Conservation (phyloP, 2,329 filamentous ascomycete genomes). For the Thermoascus crustaceus region DNA sequence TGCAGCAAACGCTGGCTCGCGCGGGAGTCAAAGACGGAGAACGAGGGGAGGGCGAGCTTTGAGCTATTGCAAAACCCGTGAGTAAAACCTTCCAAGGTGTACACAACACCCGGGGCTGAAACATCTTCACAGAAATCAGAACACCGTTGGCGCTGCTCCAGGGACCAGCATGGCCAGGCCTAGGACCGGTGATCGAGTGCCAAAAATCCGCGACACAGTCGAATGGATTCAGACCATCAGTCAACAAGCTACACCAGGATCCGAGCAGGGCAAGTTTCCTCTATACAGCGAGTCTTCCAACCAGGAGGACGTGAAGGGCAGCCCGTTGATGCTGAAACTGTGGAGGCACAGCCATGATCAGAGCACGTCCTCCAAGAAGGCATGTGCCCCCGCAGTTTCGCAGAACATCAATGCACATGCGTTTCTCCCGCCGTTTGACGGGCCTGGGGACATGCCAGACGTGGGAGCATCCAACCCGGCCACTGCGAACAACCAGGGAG, state of each 20-base stretch:
- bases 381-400: slow-evolving; percentile 19
- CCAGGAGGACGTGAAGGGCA: slow-evolving; percentile 6
- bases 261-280: neutral
- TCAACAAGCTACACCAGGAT: neutral
- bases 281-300: neutral
- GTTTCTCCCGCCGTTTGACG: slow-evolving; percentile 22
- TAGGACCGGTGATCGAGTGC: slow-evolving; percentile 1
- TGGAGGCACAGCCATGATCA: slow-evolving; percentile 14
- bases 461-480: neutral
- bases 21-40: neutral
- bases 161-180: neutral
- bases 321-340: slow-evolving; percentile 14
- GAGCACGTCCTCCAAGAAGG: slow-evolving; percentile 16
- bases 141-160: neutral
- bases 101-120: too few species aligned
- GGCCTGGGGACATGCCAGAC: slow-evolving; percentile 14
- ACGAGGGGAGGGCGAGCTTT: too few species aligned
- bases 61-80: too few species aligned
- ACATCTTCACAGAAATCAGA: neutral
- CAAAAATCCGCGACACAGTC: slow-evolving; percentile 3
- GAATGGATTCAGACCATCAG: slow-evolving; percentile 4
- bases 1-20: slow-evolving; percentile 9
- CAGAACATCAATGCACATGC: slow-evolving; percentile 24
- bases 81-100: too few species aligned
- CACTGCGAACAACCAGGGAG: neutral